phyloP scores from a whole-genome alignment of 2,329 filamentous ascomycete species.

The Diaporthe sp. region DNA sequence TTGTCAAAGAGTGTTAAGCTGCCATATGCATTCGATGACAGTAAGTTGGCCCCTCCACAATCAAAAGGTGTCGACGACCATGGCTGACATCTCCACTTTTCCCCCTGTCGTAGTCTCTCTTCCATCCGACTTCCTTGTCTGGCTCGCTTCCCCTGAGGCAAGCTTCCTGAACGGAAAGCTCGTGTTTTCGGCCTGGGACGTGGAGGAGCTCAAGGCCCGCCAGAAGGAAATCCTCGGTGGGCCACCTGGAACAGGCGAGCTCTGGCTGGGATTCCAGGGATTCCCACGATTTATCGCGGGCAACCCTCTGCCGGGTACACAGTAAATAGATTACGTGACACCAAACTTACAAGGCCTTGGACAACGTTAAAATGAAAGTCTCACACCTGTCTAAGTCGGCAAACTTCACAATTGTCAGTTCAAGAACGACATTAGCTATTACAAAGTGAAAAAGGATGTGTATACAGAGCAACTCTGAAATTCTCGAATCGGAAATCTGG shows the following conservation, averaged over 20 bases:
- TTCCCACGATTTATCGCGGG: background rate
- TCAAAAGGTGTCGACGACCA: too few relatives aligned
- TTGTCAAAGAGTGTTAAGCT: background rate
- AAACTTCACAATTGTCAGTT: too few relatives aligned
- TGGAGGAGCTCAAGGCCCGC: background rate
- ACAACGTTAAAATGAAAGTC: too few relatives aligned
- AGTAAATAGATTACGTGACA: background rate
- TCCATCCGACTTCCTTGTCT: background rate
- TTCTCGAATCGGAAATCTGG: too few relatives aligned
- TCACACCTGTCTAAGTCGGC: too few relatives aligned
- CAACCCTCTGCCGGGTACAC: background rate
- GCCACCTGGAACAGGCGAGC: background rate
- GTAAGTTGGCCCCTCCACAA: background rate
- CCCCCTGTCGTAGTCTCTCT: background rate
- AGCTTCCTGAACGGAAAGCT: background rate
- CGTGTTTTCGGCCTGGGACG: background rate
- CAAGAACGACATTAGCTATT: too few relatives aligned
- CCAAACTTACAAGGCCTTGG: too few relatives aligned
- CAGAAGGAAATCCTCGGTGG: background rate
- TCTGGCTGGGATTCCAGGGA: background rate
- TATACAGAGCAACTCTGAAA: too few relatives aligned
- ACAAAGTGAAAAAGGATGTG: too few relatives aligned
- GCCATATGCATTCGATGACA: background rate
- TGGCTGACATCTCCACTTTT: background rate
- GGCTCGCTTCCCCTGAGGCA: background rate